phyloP scores from a whole-genome alignment of 176 grass and related monocot species.

The Zea mays region Zm-B73-REFERENCE-NAM-5.0 NC_050097.1:2323001-2323500 shows the following conservation, averaged over 20 bases:
- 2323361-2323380: conserved; percentile 97
- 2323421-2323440: conserved; percentile 34
- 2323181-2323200: conserved; percentile 14
- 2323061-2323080: conserved; percentile 1
- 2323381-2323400: conserved; percentile 92
- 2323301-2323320: conserved; percentile 22
- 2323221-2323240: conserved; percentile 91
- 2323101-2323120: conserved; percentile 83
- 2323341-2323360: conserved; percentile 50
- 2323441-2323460: background rate
- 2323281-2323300: conserved; percentile 58
- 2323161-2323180: conserved; percentile 24
- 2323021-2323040: conserved; percentile 81
- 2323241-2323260: conserved; percentile 92
- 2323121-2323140: conserved; percentile 88
- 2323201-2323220: conserved; percentile 25
- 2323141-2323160: conserved; percentile 76
- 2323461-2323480: background rate
- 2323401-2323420: conserved; percentile 77
- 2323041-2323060: conserved; percentile 31
- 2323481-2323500: background rate
- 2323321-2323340: conserved; percentile 12
- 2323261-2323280: conserved; percentile 88
- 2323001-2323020: conserved; percentile 73
- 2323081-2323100: conserved; percentile 13